Base-by-base conservation (phyloP, 2,329 filamentous ascomycete genomes). In the Dothideomycetes sp. region DNA sequence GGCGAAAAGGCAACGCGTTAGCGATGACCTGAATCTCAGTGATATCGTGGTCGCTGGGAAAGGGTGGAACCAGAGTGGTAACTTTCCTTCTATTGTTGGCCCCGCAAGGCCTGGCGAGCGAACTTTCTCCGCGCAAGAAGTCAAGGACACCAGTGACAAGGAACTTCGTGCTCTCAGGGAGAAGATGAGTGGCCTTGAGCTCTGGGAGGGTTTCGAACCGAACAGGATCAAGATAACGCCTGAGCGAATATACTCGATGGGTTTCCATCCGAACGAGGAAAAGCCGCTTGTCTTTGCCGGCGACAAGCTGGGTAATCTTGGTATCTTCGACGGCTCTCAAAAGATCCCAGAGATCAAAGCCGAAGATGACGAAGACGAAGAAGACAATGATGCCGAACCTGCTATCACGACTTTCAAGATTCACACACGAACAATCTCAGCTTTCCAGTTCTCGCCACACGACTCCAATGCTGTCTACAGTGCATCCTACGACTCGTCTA, bases 211-310 rank as follows among this genome's bases (percentile, higher is more conserved):
- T 11, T 94, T 84, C 72, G 74, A 78, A 15, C 87, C 88, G 0
- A 88, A 81, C 52, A 75, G 85, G 38, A 91, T 95, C 52, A 96
- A 95, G 56, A 80, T 95, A 36, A 89, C 84, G 0, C 88, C 87
- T 0, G 86, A 94, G 49, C 69, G 89, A 38, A 74, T 94, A n/a
- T 98, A 96, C 54, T 73, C 84, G 0, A 77, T 96, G 51, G 79
- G 81, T 0, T 89, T 98, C 50, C 91, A 98, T 52, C 91, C 91
- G 0, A 88, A 79, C 0, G 70, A 79, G 42, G 78, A 88, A 3
- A 96, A 96, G 52, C 79, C 88, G 0, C 68, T 98, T 3, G 73
- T 96, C 2, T 93, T 98, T 55, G 89, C 89, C 0, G 89, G 89
- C 9, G 91, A 98, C 53, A 98, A 98, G 57, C 73, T 93, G 48